Evolutionary conservation across 2,329 filamentous ascomycete species (phyloP).

Genomic region (Acrodontium crateriforme): DNA sequence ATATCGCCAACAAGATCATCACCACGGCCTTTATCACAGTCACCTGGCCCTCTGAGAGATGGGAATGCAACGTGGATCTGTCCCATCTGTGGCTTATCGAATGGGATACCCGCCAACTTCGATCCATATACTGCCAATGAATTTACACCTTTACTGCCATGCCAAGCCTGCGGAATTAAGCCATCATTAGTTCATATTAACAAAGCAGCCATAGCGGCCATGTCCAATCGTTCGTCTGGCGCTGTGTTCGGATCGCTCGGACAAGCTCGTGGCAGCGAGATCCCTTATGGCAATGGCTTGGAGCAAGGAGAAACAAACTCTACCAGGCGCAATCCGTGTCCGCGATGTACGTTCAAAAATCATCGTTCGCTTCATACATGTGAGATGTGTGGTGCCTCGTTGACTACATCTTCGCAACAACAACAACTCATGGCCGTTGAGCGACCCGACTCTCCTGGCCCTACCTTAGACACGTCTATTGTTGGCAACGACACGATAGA

Average conservation of each 20-base stretch:
- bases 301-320: slow-evolving; percentile 1
- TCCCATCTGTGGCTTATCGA: slow-evolving; percentile 89
- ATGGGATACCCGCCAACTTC: slow-evolving; percentile 85
- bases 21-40: slow-evolving; percentile 28
- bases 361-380: slow-evolving; percentile 75
- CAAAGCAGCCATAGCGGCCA: slow-evolving; percentile 72
- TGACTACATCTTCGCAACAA: slow-evolving; percentile 38
- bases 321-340: slow-evolving; percentile 38
- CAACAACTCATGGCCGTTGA: slow-evolving; percentile 24
- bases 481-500: slow-evolving; percentile 49
- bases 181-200: slow-evolving; percentile 69
- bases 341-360: slow-evolving; percentile 86
- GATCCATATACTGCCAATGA: slow-evolving; percentile 69
- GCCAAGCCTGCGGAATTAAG: slow-evolving; percentile 86
- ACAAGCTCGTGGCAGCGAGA: background rate
- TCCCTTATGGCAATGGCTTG: background rate
- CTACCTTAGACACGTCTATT: slow-evolving; percentile 38
- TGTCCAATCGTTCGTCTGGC: slow-evolving; percentile 39
- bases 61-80: slow-evolving; percentile 77
- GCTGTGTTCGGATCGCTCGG: slow-evolving; percentile 2
- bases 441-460: slow-evolving; percentile 66
- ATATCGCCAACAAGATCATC: slow-evolving; percentile 37
- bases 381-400: slow-evolving; percentile 76
- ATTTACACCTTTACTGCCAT: slow-evolving; percentile 70
- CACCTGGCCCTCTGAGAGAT: slow-evolving; percentile 32